A percentile compares a stretch with the other conserved stretches of the same genome.
Conservation (phyloP, 192 early-diverging fungal genomes). For the Phycomyces blakesleeanus region DNA sequence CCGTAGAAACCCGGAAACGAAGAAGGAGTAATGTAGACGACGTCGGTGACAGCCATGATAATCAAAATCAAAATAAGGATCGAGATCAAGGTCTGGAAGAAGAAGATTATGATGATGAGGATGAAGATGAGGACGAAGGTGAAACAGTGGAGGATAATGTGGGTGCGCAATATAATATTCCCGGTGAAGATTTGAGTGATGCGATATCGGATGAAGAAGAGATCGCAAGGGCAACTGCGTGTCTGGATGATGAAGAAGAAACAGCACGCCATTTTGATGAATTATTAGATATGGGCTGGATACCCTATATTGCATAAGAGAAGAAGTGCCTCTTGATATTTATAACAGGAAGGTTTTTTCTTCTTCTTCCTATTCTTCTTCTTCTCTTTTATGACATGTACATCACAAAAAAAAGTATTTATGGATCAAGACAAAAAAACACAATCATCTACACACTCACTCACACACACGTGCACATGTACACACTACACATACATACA, state of each 20-base stretch:
- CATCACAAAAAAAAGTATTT: too few relatives aligned
- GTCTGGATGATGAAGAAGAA: conserved; percentile 5
- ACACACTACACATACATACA: neutral
- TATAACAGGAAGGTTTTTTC: neutral
- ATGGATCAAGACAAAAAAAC: too few relatives aligned
- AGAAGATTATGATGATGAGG: neutral
- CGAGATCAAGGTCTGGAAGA: neutral
- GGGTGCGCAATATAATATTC: neutral
- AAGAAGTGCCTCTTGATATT: neutral
- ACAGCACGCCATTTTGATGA: conserved; percentile 21
- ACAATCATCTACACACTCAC: too few relatives aligned
- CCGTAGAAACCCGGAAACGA: conserved; percentile 14
- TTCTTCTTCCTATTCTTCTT: neutral
- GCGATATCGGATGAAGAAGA: neutral
- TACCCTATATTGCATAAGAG: conserved; percentile 29
- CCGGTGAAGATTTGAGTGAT: neutral
- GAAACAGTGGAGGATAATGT: neutral
- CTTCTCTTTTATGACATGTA: neutral
- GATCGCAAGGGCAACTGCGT: neutral
- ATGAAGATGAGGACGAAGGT: neutral
- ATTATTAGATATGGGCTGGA: conserved; percentile 14
- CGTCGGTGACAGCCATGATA: neutral
- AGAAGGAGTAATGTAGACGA: conserved; percentile 7
- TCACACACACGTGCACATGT: too few relatives aligned
- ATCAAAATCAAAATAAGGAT: neutral